Evolutionary conservation across 441 rosid species (phyloP).

Genomic region (Hypseocharis bilobata): DNA sequence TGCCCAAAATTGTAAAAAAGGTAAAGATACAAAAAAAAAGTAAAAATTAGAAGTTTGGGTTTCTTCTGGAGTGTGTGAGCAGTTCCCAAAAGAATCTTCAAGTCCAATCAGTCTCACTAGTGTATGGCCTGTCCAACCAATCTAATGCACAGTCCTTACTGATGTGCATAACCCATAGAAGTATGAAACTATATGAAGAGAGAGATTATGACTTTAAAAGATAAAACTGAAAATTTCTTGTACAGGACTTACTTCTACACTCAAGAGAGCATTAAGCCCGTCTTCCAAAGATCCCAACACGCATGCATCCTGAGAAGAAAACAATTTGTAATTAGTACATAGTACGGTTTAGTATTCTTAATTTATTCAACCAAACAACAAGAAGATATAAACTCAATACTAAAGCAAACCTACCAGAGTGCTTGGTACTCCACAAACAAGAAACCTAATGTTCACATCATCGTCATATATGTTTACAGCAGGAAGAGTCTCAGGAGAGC

Average conservation of each 20-base stretch:
- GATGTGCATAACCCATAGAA: neutral
- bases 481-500: slow-evolving; percentile 61
- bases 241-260: slow-evolving; percentile 67
- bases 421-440: slow-evolving; percentile 71
- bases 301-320: slow-evolving; percentile 50
- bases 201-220: slow-evolving; percentile 2
- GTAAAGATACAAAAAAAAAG: neutral
- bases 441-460: slow-evolving; percentile 72
- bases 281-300: slow-evolving; percentile 71
- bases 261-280: slow-evolving; percentile 85
- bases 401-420: slow-evolving; percentile 41
- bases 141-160: neutral
- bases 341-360: slow-evolving; percentile 7
- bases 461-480: slow-evolving; percentile 85
- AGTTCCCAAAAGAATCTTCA: neutral
- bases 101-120: neutral
- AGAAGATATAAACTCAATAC: slow-evolving; percentile 8
- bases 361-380: slow-evolving; percentile 18
- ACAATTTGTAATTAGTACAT: slow-evolving; percentile 19
- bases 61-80: neutral
- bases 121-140: neutral
- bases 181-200: slow-evolving; percentile 10
- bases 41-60: neutral
- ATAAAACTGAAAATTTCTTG: slow-evolving; percentile 1
- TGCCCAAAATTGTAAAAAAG: neutral